These are phyloP conservation scores for Penicillium rolfsii DNA, from an alignment of 2,329 filamentous ascomycete genomes.

Conservation along the genomic window DNA sequence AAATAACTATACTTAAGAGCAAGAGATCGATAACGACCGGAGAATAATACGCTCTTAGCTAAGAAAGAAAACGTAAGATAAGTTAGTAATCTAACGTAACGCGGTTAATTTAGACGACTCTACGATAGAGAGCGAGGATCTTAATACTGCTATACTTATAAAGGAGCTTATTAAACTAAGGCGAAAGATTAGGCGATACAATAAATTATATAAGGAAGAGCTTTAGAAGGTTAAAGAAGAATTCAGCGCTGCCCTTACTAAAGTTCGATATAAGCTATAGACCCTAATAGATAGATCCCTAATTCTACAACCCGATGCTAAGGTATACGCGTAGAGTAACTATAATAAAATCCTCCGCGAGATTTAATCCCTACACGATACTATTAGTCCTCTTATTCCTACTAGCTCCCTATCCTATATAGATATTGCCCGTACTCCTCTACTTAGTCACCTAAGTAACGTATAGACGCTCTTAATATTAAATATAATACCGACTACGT, in stretches of 20 bases:
- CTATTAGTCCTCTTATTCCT: slow-evolving; percentile 9
- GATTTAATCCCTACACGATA: slow-evolving; percentile 23
- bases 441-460: slow-evolving; percentile 22
- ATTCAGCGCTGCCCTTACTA: slow-evolving; percentile 22
- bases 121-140: no score
- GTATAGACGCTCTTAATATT: slow-evolving; percentile 24
- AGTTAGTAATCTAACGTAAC: no score
- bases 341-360: slow-evolving; percentile 27
- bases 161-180: no score
- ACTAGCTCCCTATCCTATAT: slow-evolving; percentile 19
- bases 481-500: slow-evolving; percentile 22
- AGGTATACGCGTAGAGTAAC: slow-evolving; percentile 14
- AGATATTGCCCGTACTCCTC: slow-evolving; percentile 23
- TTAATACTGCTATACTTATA: no score
- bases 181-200: no score
- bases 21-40: slow-evolving; percentile 25
- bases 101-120: no score
- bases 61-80: slow-evolving; percentile 20
- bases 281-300: slow-evolving; percentile 13
- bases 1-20: slow-evolving; percentile 21
- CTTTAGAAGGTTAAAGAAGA: slow-evolving; percentile 26
- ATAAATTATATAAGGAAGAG: slow-evolving; percentile 22
- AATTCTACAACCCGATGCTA: slow-evolving; percentile 16
- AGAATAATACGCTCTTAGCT: slow-evolving; percentile 18
- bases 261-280: slow-evolving; percentile 23